Percentiles rank a stretch among this genome's conserved stretches.
Evolutionary conservation across 2,329 filamentous ascomycete genomes (phyloP).

Genomic region (Chaetomiaceae sp.): DNA sequence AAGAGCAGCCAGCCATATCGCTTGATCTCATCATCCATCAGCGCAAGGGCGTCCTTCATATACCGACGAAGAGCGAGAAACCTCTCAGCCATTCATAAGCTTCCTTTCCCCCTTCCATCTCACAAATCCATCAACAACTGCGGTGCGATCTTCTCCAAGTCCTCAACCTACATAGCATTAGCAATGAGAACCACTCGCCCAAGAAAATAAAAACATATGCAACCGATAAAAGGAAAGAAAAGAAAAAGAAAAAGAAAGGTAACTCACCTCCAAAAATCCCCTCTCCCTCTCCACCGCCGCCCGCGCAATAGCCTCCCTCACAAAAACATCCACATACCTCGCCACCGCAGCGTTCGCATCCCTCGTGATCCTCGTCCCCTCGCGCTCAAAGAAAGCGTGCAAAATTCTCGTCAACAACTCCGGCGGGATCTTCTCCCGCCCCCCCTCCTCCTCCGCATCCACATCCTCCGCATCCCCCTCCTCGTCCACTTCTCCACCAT

Average conservation of each 20-base stretch:
- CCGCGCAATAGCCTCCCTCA: slow-evolving; percentile 80
- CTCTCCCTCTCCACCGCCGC: slow-evolving; percentile 66
- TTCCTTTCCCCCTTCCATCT: slow-evolving; percentile 19
- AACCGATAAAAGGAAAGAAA: not conserved
- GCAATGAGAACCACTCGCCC: not conserved
- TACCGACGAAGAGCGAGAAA: not conserved
- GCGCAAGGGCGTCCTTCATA: too few species aligned
- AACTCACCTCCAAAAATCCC: slow-evolving; percentile 68
- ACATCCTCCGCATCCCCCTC: slow-evolving; percentile 21
- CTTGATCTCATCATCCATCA: too few species aligned
- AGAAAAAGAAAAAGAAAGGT: slow-evolving; percentile 3
- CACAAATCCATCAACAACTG: slow-evolving; percentile 84
- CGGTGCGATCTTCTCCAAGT: slow-evolving; percentile 81
- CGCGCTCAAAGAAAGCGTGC: slow-evolving; percentile 71
- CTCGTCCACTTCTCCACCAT: slow-evolving; percentile 23
- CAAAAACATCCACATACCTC: slow-evolving; percentile 88
- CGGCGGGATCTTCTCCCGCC: slow-evolving; percentile 56
- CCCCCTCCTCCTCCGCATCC: slow-evolving; percentile 21
- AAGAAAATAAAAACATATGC: slow-evolving; percentile 2
- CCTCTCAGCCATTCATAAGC: not conserved
- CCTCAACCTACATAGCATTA: slow-evolving; percentile 61
- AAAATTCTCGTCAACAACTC: slow-evolving; percentile 72
- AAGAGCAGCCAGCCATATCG: too few species aligned
- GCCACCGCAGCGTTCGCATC: slow-evolving; percentile 73
- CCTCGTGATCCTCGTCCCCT: slow-evolving; percentile 67